phyloP scores from a whole-genome alignment of 345 rosid genomes.

The Psidium guajava region DNA sequence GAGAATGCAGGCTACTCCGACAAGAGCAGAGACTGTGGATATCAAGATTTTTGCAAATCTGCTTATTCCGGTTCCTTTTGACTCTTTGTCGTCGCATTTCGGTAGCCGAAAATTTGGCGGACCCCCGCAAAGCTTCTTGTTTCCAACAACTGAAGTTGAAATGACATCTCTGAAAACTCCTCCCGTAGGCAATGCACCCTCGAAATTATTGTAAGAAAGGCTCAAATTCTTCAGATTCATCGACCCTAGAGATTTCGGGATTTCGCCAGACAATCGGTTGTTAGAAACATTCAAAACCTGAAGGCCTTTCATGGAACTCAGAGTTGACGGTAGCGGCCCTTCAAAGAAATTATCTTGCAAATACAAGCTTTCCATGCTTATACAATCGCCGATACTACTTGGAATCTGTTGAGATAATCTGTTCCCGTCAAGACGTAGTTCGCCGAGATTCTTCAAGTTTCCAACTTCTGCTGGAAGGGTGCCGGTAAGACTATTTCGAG shows the following conservation, averaged over 20 bases:
- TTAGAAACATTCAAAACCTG: not conserved
- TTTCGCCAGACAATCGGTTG: not conserved
- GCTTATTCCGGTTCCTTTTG: not conserved
- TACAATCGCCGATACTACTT: not conserved
- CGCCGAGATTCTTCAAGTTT: not conserved
- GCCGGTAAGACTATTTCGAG: not conserved
- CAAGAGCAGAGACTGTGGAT: not conserved
- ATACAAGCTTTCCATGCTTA: accelerated
- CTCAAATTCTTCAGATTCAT: not conserved
- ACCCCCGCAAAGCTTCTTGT: not conserved
- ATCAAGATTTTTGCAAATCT: accelerated
- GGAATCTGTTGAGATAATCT: not conserved
- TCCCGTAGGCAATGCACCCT: not conserved
- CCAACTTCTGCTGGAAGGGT: not conserved
- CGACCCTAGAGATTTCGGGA: accelerated
- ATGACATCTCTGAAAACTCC: not conserved
- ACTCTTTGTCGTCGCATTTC: not conserved
- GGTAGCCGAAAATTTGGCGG: accelerated
- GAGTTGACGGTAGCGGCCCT: accelerated
- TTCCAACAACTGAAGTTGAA: not conserved
- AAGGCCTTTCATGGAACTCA: not conserved
- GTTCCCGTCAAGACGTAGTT: accelerated
- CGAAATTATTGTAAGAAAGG: not conserved
- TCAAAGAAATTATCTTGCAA: not conserved
- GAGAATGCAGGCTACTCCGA: not conserved